Evolutionary conservation across 192 early-diverging fungal species (phyloP), one percentile per base, ranked within the genome.

Genomic region (Coemansia sp.): DNA sequence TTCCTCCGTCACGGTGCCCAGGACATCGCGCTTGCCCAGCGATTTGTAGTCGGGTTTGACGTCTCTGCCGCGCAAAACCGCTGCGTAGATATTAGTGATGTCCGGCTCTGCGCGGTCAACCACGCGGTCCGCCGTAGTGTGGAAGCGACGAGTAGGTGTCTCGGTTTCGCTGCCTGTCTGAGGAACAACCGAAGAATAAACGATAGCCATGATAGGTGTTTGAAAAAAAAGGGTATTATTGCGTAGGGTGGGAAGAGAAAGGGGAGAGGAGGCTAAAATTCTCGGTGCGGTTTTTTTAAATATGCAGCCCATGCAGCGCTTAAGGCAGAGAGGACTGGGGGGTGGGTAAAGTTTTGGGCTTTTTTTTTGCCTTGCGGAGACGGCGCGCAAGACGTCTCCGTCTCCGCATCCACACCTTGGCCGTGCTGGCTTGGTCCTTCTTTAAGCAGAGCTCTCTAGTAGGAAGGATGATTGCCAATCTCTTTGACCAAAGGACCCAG

Each of bases 21-120:
- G 13, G 18, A 82, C 73, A 18, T 75, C 73, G 62, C 79, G 79
- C 58, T 74, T 74, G 59, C 79, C 79, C 73, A 82, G 58, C 56
- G 69, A n/a, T 33, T 56, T 41, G 12, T 14, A 33, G 52, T 69
- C 53, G 6, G 70, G 68, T 5, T 65, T 52, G 31, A 26, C 50
- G 18, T 71, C 9, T 20, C 64, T 57, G 52, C 71, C 69, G 39
- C 74, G 59, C 23, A 75, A 50, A 35, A 82, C 69, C 12, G 63
- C 70, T 8, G 63, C 52, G 59, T 82, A 82, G 58, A 76, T 66
- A 36, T 66, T 72, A 21, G 61, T 69, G 37, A 82, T 59, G 45
- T 64, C 61, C 5, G 73, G 79, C 21, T 65, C 48, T 7, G 70
- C 76, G 12, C 67, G 61, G 67, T 78, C 76, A 28, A 78, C 50